Conservation (phyloP, 371 early-diverging fungal species). For the Batkoa obscura region DNA sequence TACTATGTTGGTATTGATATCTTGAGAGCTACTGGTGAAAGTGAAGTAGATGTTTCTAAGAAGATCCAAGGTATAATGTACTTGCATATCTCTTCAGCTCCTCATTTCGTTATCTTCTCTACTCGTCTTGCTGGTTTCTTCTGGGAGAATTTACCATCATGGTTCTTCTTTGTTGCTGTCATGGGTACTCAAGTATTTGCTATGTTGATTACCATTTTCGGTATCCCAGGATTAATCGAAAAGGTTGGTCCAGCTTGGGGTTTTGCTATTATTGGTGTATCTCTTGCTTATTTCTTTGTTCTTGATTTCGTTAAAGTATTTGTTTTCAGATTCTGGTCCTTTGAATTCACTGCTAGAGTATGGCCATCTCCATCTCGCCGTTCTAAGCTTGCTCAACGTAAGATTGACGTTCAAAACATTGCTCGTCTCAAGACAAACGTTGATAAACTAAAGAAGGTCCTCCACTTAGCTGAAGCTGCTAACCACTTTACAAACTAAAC, state of each 20-base stretch:
- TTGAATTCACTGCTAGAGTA: slow-evolving; percentile 45
- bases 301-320: slow-evolving; percentile 63
- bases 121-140: slow-evolving; percentile 79
- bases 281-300: slow-evolving; percentile 37
- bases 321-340: slow-evolving; percentile 43
- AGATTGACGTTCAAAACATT: background rate
- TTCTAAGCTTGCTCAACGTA: no score
- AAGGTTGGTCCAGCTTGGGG: slow-evolving; percentile 33
- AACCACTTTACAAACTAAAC: background rate
- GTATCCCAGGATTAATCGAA: slow-evolving; percentile 28
- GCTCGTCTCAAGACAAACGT: background rate
- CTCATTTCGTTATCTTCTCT: slow-evolving; percentile 93
- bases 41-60: slow-evolving; percentile 4
- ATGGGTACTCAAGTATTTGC: slow-evolving; percentile 84
- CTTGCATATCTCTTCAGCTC: slow-evolving; percentile 68
- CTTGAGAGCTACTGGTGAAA: slow-evolving; percentile 7
- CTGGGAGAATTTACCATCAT: slow-evolving; percentile 66
- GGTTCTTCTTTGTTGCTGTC: slow-evolving; percentile 57
- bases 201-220: slow-evolving; percentile 66
- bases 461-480: background rate
- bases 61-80: slow-evolving; percentile 73
- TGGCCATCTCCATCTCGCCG: slow-evolving; percentile 28
- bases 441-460: background rate
- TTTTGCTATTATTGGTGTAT: slow-evolving; percentile 24
- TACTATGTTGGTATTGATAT: slow-evolving; percentile 34